Conservation (phyloP, 73 alveolate species). For the Symbiodinium pilosum region DNA sequence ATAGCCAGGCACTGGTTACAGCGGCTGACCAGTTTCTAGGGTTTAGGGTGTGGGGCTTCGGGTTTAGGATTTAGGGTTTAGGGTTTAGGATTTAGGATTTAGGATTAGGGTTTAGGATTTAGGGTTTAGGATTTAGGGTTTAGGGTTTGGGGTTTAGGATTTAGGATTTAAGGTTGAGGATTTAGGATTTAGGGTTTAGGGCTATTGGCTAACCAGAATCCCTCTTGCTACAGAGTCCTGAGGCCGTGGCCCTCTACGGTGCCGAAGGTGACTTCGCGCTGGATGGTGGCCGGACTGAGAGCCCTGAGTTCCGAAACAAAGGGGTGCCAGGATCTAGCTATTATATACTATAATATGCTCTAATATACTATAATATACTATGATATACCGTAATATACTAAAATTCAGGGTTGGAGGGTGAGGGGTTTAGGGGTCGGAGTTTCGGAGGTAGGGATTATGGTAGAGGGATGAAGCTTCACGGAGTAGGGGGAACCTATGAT, state of each 20-base stretch:
- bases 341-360: no score
- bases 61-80: not conserved
- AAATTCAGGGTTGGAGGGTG: no score
- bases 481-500: no score
- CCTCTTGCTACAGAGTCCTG: not conserved
- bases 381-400: no score
- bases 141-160: not conserved
- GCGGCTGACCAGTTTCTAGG: no score
- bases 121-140: not conserved
- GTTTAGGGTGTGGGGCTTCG: no score
- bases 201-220: not conserved
- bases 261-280: slow-evolving; percentile 74
- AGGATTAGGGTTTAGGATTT: not conserved
- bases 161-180: not conserved
- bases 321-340: no score
- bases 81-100: not conserved
- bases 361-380: no score
- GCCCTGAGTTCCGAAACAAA: slow-evolving; percentile 16
- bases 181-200: not conserved
- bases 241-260: slow-evolving; percentile 46
- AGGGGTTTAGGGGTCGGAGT: no score
- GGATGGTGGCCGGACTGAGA: slow-evolving; percentile 66
- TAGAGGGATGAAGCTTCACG: no score
- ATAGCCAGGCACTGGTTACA: no score
- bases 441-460: no score